Percentiles rank a stretch among this genome's conserved stretches.
Conservation (phyloP, 495 filamentous ascomycete species). For the Xylaria grammica region DNA sequence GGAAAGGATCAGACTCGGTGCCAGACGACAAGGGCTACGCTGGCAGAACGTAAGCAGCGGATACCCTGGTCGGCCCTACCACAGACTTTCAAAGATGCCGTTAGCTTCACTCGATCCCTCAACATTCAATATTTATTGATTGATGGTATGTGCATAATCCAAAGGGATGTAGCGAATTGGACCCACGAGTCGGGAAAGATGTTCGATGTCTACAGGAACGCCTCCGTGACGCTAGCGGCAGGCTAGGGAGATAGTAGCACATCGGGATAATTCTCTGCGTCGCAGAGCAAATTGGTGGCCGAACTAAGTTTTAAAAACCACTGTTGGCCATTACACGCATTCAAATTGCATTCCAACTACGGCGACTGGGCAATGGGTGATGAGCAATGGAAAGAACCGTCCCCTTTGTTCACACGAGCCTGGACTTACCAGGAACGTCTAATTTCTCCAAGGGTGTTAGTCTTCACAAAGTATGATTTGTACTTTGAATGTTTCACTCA, state of each 20-base stretch:
- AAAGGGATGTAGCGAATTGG: conserved; percentile 32
- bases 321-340: too few relatives aligned
- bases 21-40: conserved; percentile 10
- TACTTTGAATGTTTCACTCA: too few relatives aligned
- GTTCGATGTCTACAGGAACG: conserved; percentile 31
- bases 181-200: conserved; percentile 27
- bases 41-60: conserved; percentile 10
- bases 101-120: conserved; percentile 30
- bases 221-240: conserved; percentile 26
- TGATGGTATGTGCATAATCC: conserved; percentile 39
- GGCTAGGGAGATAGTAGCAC: conserved; percentile 10
- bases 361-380: too few relatives aligned
- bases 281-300: not conserved
- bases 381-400: too few relatives aligned
- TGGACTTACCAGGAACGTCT: too few relatives aligned
- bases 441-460: too few relatives aligned
- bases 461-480: too few relatives aligned
- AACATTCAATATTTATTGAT: conserved; percentile 41
- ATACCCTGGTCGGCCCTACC: conserved; percentile 23
- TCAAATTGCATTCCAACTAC: too few relatives aligned
- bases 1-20: conserved; percentile 11
- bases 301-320: too few relatives aligned
- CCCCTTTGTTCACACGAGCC: too few relatives aligned
- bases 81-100: conserved; percentile 37
- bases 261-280: conserved; percentile 11